These are phyloP conservation scores for Malus sieversii DNA, from an alignment of 306 rosid species.

Conservation along the genomic window DNA sequence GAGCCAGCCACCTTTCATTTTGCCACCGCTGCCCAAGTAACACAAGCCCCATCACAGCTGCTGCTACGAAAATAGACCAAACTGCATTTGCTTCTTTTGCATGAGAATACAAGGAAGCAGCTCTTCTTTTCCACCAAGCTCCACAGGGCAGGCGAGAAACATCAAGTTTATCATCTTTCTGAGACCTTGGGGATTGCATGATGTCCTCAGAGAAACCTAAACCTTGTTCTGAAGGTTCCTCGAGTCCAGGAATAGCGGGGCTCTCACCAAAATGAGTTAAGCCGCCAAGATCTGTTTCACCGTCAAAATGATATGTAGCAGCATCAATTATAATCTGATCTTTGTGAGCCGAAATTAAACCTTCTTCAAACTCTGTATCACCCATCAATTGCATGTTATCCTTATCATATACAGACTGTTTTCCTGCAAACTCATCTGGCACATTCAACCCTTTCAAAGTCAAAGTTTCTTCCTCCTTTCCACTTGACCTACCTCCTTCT, in stretches of 20 bases:
- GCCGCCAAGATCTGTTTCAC: slow-evolving; percentile 38
- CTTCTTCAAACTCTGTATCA: slow-evolving; percentile 62
- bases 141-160: slow-evolving; percentile 64
- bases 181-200: slow-evolving; percentile 32
- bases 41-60: slow-evolving; percentile 80
- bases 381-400: slow-evolving; percentile 37
- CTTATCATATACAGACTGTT: slow-evolving; percentile 46
- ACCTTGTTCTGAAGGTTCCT: slow-evolving; percentile 40
- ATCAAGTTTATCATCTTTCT: slow-evolving; percentile 30
- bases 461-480: slow-evolving; percentile 58
- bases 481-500: slow-evolving; percentile 39
- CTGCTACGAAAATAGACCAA: slow-evolving; percentile 89
- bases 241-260: slow-evolving; percentile 24
- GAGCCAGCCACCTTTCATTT: slow-evolving; percentile 68
- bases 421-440: slow-evolving; percentile 53
- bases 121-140: slow-evolving; percentile 98
- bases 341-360: slow-evolving; percentile 39
- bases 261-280: slow-evolving; percentile 40
- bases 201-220: slow-evolving; percentile 34
- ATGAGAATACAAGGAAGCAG: slow-evolving; percentile 73
- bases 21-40: slow-evolving; percentile 92
- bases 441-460: slow-evolving; percentile 41
- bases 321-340: slow-evolving; percentile 47
- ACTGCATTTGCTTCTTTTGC: slow-evolving; percentile 81
- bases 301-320: slow-evolving; percentile 38